phyloP scores from a whole-genome alignment of 2,329 filamentous ascomycete species.

The Alternaria triticina region DNA sequence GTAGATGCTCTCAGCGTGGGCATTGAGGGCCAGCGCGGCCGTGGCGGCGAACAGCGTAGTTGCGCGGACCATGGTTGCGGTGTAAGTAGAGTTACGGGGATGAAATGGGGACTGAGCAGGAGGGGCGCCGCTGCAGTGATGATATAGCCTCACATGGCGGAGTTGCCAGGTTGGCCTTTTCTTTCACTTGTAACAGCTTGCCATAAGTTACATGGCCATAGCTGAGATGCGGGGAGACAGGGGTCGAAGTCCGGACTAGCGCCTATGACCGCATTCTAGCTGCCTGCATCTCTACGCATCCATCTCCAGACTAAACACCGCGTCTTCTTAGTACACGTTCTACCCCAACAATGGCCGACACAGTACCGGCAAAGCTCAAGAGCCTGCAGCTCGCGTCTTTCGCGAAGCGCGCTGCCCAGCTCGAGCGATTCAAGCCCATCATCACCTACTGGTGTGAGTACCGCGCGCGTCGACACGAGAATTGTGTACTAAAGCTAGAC shows the following conservation, averaged over 20 bases:
- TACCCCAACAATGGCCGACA: conserved; percentile 67
- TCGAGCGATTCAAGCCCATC: conserved; percentile 83
- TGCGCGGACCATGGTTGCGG: conserved; percentile 43
- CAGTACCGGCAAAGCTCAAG: conserved; percentile 75
- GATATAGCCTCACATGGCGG: conserved; percentile 21
- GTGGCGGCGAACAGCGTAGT: conserved; percentile 58
- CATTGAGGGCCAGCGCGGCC: conserved; percentile 70
- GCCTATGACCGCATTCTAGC: conserved; percentile 14
- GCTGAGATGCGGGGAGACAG: conserved; percentile 18
- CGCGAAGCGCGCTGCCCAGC: conserved; percentile 80
- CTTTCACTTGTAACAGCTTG: conserved; percentile 9
- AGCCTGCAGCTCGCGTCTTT: conserved; percentile 84
- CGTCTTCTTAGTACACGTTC: neutral
- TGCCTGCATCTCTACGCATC: neutral
- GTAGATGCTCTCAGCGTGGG: conserved; percentile 77
- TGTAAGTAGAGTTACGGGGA: conserved; percentile 1
- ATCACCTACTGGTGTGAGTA: conserved; percentile 92
- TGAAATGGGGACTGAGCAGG: conserved; percentile 10
- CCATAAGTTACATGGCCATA: conserved; percentile 9
- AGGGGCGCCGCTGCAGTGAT: conserved; percentile 7
- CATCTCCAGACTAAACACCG: neutral
- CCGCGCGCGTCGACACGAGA: neutral
- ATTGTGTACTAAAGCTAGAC: conserved; percentile 18
- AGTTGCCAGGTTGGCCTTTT: conserved; percentile 22
- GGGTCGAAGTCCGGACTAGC: conserved; percentile 3